These are phyloP conservation scores for Ceratocystis colombiana DNA, from an alignment of 2,329 filamentous ascomycete species.

Conservation along the genomic window DNA sequence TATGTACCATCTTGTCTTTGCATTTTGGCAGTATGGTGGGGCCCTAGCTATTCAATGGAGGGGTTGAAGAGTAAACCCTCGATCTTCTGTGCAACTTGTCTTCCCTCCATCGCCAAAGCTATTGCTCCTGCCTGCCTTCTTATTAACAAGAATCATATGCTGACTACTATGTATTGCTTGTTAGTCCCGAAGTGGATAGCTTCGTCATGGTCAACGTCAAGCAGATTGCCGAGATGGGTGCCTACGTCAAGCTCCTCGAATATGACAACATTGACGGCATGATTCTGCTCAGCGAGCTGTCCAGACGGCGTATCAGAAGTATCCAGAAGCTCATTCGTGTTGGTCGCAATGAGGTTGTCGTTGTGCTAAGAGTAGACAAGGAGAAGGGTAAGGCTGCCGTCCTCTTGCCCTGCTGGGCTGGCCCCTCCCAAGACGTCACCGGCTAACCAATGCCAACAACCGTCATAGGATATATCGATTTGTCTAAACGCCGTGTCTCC, in stretches of 20 bases:
- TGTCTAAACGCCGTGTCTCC: conserved; percentile 95
- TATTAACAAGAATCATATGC: conserved; percentile 3
- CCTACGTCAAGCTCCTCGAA: conserved; percentile 97
- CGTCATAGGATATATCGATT: conserved; percentile 70
- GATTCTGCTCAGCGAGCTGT: conserved; percentile 96
- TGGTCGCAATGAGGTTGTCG: conserved; percentile 95
- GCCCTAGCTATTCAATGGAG: conserved; percentile 30
- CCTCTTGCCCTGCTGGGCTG: not conserved
- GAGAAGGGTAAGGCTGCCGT: conserved; percentile 61
- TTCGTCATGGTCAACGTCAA: conserved; percentile 99
- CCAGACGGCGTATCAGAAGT: conserved; percentile 92
- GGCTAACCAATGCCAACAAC: not conserved
- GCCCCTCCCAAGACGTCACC: conserved; percentile 8
- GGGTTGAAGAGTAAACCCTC: not conserved
- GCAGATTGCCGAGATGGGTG: conserved; percentile 99
- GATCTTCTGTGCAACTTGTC: not conserved
- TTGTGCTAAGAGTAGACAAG: conserved; percentile 97
- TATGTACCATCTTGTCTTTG: conserved; percentile 26
- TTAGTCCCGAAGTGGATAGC: conserved; percentile 81
- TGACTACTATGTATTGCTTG: conserved; percentile 22
- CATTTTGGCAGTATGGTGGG: conserved; percentile 5
- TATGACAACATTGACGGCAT: conserved; percentile 99
- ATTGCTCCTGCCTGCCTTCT: too few relatives aligned
- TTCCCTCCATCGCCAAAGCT: not conserved
- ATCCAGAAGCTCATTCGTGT: conserved; percentile 99